Evolutionary conservation across 192 early-diverging fungal genomes (phyloP).

Genomic region (Podila horticola): DNA sequence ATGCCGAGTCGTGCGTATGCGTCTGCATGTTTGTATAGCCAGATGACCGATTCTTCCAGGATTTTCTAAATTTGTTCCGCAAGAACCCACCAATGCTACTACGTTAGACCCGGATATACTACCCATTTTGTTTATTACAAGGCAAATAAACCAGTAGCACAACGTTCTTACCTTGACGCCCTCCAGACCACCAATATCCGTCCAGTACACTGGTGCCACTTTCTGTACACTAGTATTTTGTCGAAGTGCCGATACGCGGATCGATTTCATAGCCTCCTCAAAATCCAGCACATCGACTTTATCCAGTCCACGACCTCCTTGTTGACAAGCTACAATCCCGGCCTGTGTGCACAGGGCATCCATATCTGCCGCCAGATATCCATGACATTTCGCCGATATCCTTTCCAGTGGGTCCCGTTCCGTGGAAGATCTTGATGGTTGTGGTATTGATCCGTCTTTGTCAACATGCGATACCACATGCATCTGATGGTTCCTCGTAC

Average conservation of each 20-base stretch:
- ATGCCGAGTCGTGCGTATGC: slow-evolving; percentile 78
- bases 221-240: slow-evolving; percentile 53
- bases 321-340: slow-evolving; percentile 11
- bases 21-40: slow-evolving; percentile 75
- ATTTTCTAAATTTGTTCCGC: slow-evolving; percentile 50
- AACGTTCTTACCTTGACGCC: slow-evolving; percentile 67
- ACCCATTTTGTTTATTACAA: not conserved
- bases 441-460: not conserved
- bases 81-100: slow-evolving; percentile 6
- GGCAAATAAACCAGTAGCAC: not conserved
- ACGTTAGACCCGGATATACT: not conserved
- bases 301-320: slow-evolving; percentile 37
- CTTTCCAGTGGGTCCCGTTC: slow-evolving; percentile 13
- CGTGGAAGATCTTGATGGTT: not conserved
- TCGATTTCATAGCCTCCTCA: slow-evolving; percentile 45
- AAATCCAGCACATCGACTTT: slow-evolving; percentile 54
- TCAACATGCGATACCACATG: not conserved
- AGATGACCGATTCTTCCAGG: slow-evolving; percentile 81
- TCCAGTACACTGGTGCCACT: slow-evolving; percentile 69
- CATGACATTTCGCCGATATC: slow-evolving; percentile 60
- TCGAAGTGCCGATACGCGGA: slow-evolving; percentile 38
- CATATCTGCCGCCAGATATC: slow-evolving; percentile 66
- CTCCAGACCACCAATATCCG: slow-evolving; percentile 84
- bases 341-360: slow-evolving; percentile 53
- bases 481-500: slow-evolving; percentile 19